phyloP scores from a whole-genome alignment of 352 stramenopile genomes.

The Phytophthora kernoviae region DNA sequence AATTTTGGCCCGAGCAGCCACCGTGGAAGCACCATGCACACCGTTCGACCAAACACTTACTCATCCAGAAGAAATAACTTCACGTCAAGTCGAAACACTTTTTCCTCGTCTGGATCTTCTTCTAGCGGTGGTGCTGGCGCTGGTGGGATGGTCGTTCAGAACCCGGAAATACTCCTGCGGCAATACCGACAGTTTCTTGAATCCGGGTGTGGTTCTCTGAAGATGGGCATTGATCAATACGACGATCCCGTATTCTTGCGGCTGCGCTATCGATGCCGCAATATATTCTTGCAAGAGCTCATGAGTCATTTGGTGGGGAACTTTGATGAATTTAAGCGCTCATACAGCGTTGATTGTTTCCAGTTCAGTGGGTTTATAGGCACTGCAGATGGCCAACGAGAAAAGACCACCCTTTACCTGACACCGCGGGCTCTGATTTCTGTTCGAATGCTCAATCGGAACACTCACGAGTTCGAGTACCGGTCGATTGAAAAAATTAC shows the following conservation, averaged over 20 bases:
- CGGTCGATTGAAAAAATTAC: conserved; percentile 60
- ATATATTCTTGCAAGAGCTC: conserved; percentile 80
- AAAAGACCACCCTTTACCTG: conserved; percentile 77
- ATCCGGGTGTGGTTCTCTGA: conserved; percentile 53
- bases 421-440: conserved; percentile 70
- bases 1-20: conserved; percentile 48
- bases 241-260: conserved; percentile 68
- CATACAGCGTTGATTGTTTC: conserved; percentile 69
- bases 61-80: conserved; percentile 41
- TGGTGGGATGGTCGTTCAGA: conserved; percentile 55
- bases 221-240: conserved; percentile 66
- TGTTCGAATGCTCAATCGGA: conserved; percentile 63
- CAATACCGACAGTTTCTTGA: conserved; percentile 84
- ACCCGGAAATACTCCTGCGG: conserved; percentile 69
- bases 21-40: conserved; percentile 25
- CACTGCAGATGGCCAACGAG: conserved; percentile 65
- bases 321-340: conserved; percentile 80
- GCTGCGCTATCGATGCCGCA: conserved; percentile 78
- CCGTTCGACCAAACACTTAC: conserved; percentile 22
- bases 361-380: conserved; percentile 81
- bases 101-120: conserved; percentile 52
- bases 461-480: conserved; percentile 83
- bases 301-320: conserved; percentile 80
- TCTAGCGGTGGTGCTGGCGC: conserved; percentile 32
- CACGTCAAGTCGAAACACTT: conserved; percentile 31